Percentiles rank a stretch among this genome's conserved stretches.
Conservation (phyloP, 345 rosid species). For the Pistacia vera region DNA sequence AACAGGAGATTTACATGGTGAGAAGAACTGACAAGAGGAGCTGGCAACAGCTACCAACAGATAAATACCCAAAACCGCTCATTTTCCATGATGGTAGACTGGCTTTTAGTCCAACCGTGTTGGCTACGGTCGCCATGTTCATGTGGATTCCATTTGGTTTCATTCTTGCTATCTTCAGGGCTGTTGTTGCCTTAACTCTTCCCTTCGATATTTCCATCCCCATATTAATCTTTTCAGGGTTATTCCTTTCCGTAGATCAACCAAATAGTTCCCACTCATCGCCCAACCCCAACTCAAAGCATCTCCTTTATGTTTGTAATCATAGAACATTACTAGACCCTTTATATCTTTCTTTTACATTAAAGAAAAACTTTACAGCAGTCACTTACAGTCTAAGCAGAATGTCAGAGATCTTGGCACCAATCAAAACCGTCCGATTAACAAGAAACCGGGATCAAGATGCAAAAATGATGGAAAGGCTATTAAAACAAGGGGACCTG, state of each 20-base stretch:
- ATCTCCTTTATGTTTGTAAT: conserved; percentile 67
- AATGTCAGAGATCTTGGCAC: conserved; percentile 63
- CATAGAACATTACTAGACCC: conserved; percentile 81
- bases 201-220: conserved; percentile 56
- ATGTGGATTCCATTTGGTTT: conserved; percentile 72
- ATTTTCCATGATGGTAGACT: conserved; percentile 87
- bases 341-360: conserved; percentile 46
- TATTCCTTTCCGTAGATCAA: conserved; percentile 26
- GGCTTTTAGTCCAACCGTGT: conserved; percentile 60
- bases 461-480: conserved; percentile 40
- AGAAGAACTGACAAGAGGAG: conserved; percentile 54
- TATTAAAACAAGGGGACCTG: conserved; percentile 57
- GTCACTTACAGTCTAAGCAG: conserved; percentile 80
- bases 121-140: conserved; percentile 53
- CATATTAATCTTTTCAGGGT: conserved; percentile 39
- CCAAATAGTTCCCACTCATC: conserved; percentile 10
- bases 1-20: conserved; percentile 62
- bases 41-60: conserved; percentile 53
- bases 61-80: conserved; percentile 57
- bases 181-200: conserved; percentile 33
- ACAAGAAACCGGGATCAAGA: conserved; percentile 59
- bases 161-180: conserved; percentile 39
- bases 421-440: conserved; percentile 65
- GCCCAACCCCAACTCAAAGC: conserved; percentile 21
- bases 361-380: conserved; percentile 55